Evolutionary conservation across 2,329 filamentous ascomycete species (phyloP), one percentile per base, ranked within the genome.

Genomic region (Exserohilum turcica): DNA sequence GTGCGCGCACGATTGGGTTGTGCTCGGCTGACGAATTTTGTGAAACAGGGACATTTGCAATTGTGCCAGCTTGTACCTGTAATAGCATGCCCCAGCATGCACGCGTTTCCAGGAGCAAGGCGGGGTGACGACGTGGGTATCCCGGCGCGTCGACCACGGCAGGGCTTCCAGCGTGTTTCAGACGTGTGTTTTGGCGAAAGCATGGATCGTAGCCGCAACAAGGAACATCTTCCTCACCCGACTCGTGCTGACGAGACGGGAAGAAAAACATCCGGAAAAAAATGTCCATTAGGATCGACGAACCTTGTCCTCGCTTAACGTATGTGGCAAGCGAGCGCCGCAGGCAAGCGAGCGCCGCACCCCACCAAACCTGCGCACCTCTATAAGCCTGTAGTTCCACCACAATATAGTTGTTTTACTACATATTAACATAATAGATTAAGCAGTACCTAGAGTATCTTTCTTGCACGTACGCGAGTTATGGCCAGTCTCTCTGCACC

Each of bases 61-160:
- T 45, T 74, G 72, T 37, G 73, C 73, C 36, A 74, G 72, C 60
- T 62, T 76, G 63, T 76, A 76, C 57, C 50, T 76, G 57, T 76
- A 72, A 56, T 54, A 36, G 35, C 12, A 19, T 39, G 52, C 36
- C 38, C 45, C 35, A 45, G 32, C 45, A 24, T 35, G 21, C 24
- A 29, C 29, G 8, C 31, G 10, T 19, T 24, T 16, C 42, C 18
- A 40, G 38, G 27, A 42, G n/a, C 18, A n/a, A 28, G n/a, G 18
- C 42, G 42, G 31, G 19, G 27, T 16, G 38, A 29, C 8, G n/a
- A 5, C 38, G 4, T 28, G 38, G 38, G n/a, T 28, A 40, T 15
- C 38, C 38, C 28, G 38, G 24, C 10, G 38, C 38, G 6, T 42
- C 24, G 38, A 4, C 38, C 38, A 27, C 29, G 27, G 4, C 28